Percentiles rank a stretch among this genome's conserved stretches.
phyloP scores from a whole-genome alignment of 2,329 filamentous ascomycete species.

The Scedosporium aurantiacum region DNA sequence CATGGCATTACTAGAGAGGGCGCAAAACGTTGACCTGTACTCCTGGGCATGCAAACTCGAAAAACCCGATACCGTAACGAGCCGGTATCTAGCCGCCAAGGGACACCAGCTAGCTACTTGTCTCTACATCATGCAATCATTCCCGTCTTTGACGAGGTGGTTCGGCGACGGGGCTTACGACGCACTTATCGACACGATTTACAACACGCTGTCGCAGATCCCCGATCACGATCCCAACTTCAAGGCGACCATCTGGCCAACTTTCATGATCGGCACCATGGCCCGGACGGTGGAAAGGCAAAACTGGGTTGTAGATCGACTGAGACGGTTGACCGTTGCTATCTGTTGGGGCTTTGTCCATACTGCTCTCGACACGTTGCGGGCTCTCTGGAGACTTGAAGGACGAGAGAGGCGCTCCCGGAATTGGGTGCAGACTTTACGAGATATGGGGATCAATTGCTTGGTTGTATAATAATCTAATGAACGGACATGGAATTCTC shows the following conservation, averaged over 20 bases:
- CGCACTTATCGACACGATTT: slow-evolving; percentile 31
- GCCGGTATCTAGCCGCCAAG: slow-evolving; percentile 28
- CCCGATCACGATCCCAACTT: slow-evolving; percentile 38
- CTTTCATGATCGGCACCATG: slow-evolving; percentile 45
- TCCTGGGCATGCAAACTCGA: slow-evolving; percentile 27
- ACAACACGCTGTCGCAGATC: slow-evolving; percentile 34
- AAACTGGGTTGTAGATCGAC: slow-evolving; percentile 36
- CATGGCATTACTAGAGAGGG: slow-evolving; percentile 23
- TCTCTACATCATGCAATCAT: slow-evolving; percentile 33
- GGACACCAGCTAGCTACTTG: slow-evolving; percentile 33
- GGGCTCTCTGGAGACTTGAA: slow-evolving; percentile 28
- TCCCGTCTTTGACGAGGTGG: slow-evolving; percentile 13
- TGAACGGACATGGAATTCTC: no score
- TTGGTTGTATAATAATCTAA: slow-evolving; percentile 25
- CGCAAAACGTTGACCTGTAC: slow-evolving; percentile 27
- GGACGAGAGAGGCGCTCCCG: slow-evolving; percentile 12
- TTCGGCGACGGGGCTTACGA: slow-evolving; percentile 15
- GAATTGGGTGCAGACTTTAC: slow-evolving; percentile 34
- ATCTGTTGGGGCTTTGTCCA: slow-evolving; percentile 39
- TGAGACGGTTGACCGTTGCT: slow-evolving; percentile 26
- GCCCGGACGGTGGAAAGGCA: slow-evolving; percentile 29
- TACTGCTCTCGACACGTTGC: slow-evolving; percentile 33
- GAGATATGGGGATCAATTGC: slow-evolving; percentile 29
- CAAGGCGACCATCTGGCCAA: slow-evolving; percentile 46
- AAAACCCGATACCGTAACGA: slow-evolving; percentile 21